phyloP scores from a whole-genome alignment of 1,284 basidiomycete species.

The Cryptococcus floricola region DNA sequence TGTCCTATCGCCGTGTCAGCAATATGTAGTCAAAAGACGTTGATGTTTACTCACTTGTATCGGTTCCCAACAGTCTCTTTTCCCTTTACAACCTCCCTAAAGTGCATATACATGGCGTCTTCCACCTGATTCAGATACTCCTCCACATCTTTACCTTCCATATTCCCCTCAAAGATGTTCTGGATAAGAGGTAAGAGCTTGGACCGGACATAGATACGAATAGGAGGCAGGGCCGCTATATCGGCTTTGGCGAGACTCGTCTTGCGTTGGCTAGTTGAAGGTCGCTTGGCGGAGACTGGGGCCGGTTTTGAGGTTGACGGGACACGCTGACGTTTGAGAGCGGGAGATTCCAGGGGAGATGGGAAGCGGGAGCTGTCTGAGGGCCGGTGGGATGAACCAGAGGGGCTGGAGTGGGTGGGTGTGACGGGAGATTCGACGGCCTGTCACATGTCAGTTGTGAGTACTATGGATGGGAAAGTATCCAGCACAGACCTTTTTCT shows the following conservation, averaged over 20 bases:
- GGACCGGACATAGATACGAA: constrained; percentile 34
- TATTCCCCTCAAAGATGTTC: constrained; percentile 23
- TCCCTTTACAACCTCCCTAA: constrained; percentile 34
- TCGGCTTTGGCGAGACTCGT: constrained; percentile 1
- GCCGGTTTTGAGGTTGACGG: neutral
- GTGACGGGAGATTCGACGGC: neutral
- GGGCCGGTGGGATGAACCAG: neutral
- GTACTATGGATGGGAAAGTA: neutral
- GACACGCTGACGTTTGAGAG: constrained; percentile 3
- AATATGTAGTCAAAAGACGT: neutral
- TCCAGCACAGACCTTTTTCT: neutral
- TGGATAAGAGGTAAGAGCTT: constrained; percentile 23
- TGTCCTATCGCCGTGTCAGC: constrained; percentile 18
- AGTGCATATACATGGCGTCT: constrained; percentile 25
- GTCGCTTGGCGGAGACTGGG: neutral
- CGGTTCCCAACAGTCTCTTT: constrained; percentile 35
- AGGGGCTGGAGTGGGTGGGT: neutral
- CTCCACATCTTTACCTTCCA: constrained; percentile 17
- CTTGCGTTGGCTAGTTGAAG: constrained; percentile 5
- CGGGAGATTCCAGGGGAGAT: neutral
- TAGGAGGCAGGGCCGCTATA: constrained; percentile 22
- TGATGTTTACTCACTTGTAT: constrained; percentile 39
- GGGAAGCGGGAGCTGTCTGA: neutral
- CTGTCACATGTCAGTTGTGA: neutral
- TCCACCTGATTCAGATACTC: constrained; percentile 30